Percentiles rank a stretch among this genome's conserved stretches.
Evolutionary conservation across 2,329 filamentous ascomycete genomes (phyloP).

Genomic region (Nigrospora sphaerica): DNA sequence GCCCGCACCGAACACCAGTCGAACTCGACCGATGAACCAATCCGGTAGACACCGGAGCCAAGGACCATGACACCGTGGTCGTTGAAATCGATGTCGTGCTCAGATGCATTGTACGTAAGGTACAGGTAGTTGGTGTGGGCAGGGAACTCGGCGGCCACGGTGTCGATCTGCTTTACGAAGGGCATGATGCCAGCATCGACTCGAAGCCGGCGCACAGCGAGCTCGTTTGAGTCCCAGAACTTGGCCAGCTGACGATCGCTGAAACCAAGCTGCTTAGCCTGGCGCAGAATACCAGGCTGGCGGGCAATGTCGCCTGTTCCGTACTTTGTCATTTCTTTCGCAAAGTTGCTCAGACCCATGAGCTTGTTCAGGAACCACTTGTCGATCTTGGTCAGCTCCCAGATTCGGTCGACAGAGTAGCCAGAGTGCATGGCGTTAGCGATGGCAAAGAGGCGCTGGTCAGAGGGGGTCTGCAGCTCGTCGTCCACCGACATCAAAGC

Average conservation of each 20-base stretch:
- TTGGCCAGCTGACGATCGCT: constrained; percentile 88
- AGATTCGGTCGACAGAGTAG: constrained; percentile 93
- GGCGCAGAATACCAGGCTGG: constrained; percentile 59
- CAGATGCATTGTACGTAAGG: constrained; percentile 86
- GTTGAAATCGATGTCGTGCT: constrained; percentile 76
- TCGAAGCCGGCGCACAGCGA: constrained; percentile 76
- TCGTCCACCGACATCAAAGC: constrained; percentile 94
- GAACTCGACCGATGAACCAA: constrained; percentile 96
- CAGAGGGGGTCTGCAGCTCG: constrained; percentile 93
- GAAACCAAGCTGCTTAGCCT: constrained; percentile 92
- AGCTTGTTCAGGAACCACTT: constrained; percentile 96
- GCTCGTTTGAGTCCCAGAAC: constrained; percentile 91
- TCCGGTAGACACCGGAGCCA: constrained; percentile 92
- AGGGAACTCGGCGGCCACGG: constrained; percentile 93
- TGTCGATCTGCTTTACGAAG: constrained; percentile 97
- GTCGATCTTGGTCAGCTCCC: constrained; percentile 97
- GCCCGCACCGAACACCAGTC: constrained; percentile 98
- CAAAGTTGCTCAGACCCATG: constrained; percentile 85
- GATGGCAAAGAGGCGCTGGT: constrained; percentile 94
- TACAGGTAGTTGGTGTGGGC: constrained; percentile 94
- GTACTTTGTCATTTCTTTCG: constrained; percentile 67
- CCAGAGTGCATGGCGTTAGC: constrained; percentile 95
- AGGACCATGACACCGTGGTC: constrained; percentile 95
- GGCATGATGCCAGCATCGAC: constrained; percentile 82
- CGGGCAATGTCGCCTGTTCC: constrained; percentile 57